Evolutionary conservation across 176 grass and related monocot genomes (phyloP).

Genomic region (Neostapfia colusana): DNA sequence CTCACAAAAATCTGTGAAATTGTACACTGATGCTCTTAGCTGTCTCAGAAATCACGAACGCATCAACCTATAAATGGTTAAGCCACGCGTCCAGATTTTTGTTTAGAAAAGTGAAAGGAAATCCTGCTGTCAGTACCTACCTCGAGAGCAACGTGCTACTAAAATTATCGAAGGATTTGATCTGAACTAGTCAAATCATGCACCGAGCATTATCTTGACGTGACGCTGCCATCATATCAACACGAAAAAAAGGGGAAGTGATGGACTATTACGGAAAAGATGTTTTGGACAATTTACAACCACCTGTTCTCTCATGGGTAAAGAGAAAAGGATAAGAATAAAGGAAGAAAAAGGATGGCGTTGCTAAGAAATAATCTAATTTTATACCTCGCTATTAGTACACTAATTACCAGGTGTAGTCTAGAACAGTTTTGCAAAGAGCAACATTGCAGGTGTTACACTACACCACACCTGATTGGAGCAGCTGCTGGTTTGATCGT

Average conservation of each 20-base stretch:
- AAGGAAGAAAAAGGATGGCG: not conserved
- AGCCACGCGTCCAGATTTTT: constrained; percentile 28
- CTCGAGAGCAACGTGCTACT: constrained; percentile 27
- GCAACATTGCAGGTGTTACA: constrained; percentile 20
- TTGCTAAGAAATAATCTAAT: constrained; percentile 57
- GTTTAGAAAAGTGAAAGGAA: not conserved
- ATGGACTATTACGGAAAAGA: constrained; percentile 41
- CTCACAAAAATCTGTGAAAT: constrained; percentile 6
- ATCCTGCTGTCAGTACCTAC: not conserved
- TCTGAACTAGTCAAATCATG: constrained; percentile 31
- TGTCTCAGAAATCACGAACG: constrained; percentile 14
- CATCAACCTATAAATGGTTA: not conserved
- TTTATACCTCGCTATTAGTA: constrained; percentile 62
- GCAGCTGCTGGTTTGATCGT: not conserved
- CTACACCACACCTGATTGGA: not conserved
- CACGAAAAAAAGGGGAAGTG: constrained; percentile 33
- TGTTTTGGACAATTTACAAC: constrained; percentile 68
- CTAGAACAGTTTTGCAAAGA: constrained; percentile 38
- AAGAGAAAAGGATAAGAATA: constrained; percentile 46
- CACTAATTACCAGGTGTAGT: constrained; percentile 53
- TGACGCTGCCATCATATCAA: constrained; percentile 32
- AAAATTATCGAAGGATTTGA: constrained; percentile 5
- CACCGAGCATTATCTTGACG: constrained; percentile 19
- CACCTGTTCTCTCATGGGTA: constrained; percentile 43
- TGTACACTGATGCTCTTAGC: not conserved